Evolutionary conservation across 106 monocot genomes (phyloP).

Genomic region (Acorus gramineus): DNA sequence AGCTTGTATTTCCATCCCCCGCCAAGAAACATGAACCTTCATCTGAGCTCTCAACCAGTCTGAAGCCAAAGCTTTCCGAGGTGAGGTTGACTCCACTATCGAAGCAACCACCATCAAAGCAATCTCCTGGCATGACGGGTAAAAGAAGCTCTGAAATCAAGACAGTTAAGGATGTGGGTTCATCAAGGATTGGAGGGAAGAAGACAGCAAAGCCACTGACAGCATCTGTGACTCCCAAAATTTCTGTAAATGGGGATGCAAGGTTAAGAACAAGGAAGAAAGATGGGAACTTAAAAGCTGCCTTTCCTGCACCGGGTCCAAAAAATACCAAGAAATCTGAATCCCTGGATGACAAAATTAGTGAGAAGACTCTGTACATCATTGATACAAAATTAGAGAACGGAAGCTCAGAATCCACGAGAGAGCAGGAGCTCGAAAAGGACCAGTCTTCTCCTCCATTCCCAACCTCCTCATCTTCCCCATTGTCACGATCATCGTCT

Average conservation of each 20-base stretch:
- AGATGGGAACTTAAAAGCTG: slow-evolving; percentile 3
- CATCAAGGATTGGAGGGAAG: slow-evolving; percentile 3
- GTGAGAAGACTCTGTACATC: slow-evolving; percentile 39
- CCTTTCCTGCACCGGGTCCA: slow-evolving; percentile 12
- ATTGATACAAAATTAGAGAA: slow-evolving; percentile 17
- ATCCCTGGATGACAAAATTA: slow-evolving; percentile 6
- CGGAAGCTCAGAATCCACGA: background rate
- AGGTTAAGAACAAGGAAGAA: slow-evolving; percentile 6
- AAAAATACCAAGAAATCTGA: slow-evolving; percentile 9
- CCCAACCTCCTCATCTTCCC: too few relatives aligned
- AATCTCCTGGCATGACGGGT: slow-evolving; percentile 4
- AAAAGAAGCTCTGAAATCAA: slow-evolving; percentile 13
- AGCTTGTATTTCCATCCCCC: slow-evolving; percentile 1
- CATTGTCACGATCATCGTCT: too few relatives aligned
- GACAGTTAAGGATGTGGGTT: background rate
- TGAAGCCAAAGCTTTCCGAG: slow-evolving; percentile 7
- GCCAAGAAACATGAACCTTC: slow-evolving; percentile 2
- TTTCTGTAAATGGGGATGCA: slow-evolving; percentile 3
- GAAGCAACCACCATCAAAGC: background rate
- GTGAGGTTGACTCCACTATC: slow-evolving; percentile 7
- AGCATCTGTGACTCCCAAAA: slow-evolving; percentile 5
- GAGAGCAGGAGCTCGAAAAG: slow-evolving; percentile 9
- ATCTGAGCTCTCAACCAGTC: slow-evolving; percentile 5
- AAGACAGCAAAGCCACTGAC: slow-evolving; percentile 3
- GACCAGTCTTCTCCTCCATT: background rate